These are phyloP conservation scores for Diaporthe nobilis DNA, from an alignment of 2,329 filamentous ascomycete species.

Conservation along the genomic window DNA sequence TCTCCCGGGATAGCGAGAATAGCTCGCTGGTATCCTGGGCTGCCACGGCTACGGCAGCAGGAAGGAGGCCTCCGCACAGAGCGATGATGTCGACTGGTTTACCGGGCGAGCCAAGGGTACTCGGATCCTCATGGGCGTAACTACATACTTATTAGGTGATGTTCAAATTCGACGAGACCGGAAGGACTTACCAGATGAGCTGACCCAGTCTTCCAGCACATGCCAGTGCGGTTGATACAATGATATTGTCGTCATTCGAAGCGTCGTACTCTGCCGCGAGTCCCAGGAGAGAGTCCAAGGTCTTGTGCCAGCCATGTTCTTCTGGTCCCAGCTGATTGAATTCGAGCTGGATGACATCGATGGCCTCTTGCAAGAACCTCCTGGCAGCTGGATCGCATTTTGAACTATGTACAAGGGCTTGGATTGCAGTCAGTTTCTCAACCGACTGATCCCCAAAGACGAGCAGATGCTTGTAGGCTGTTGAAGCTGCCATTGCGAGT, in stretches of 20 bases:
- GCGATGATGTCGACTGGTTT: slow-evolving; percentile 1
- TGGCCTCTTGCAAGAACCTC: not conserved
- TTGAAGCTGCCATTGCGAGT: slow-evolving; percentile 9
- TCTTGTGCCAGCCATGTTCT: not conserved
- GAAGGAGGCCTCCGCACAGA: not conserved
- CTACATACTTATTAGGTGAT: not conserved
- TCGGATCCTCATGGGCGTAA: not conserved
- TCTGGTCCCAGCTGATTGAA: not conserved
- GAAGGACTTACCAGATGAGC: not conserved
- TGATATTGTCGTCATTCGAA: not conserved
- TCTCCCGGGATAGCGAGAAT: not conserved
- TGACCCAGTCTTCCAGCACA: not conserved
- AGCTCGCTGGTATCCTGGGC: slow-evolving; percentile 1
- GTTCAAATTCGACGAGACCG: not conserved
- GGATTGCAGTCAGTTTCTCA: slow-evolving; percentile 1
- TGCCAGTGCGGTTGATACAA: not conserved
- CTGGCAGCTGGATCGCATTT: not conserved
- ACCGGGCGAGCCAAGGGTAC: not conserved
- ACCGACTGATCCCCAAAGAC: not conserved
- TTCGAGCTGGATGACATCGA: not conserved
- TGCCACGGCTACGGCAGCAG: not conserved
- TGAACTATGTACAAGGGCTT: slow-evolving; percentile 1
- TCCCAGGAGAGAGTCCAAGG: not conserved
- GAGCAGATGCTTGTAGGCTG: not conserved
- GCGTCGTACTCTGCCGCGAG: not conserved